Conservation (phyloP, 176 grass and related monocot species). For the Musa beccarii region DNA sequence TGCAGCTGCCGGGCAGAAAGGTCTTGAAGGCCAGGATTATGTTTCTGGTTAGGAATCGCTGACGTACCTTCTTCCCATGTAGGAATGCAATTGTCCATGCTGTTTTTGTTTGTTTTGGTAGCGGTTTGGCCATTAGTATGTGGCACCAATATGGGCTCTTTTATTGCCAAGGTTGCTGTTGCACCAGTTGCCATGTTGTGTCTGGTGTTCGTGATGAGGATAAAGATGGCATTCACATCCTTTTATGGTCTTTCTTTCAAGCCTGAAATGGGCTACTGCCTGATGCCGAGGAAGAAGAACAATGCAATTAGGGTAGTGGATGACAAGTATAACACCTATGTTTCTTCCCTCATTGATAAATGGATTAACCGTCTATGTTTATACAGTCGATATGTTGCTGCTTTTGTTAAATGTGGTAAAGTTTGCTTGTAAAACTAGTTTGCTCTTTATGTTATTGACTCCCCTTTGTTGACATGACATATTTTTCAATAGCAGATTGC, state of each 20-base stretch:
- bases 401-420: background rate
- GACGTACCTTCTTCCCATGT: conserved; percentile 1
- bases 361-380: background rate
- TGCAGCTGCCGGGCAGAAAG: conserved; percentile 1
- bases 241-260: background rate
- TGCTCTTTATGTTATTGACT: too few species aligned
- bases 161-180: background rate
- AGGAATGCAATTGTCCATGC: background rate
- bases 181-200: background rate
- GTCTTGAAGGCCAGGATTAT: background rate
- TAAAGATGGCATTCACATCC: background rate
- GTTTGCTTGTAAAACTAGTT: background rate
- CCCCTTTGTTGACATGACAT: too few species aligned
- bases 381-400: background rate
- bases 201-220: background rate
- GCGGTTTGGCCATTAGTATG: background rate
- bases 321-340: background rate
- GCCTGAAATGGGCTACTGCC: background rate
- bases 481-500: too few species aligned
- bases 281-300: background rate
- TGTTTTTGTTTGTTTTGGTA: background rate
- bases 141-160: background rate
- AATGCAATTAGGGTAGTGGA: background rate
- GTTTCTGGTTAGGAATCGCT: conserved; percentile 21
- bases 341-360: background rate